Conservation (phyloP, 1,284 basidiomycete genomes). For the Vanrija sp. region DNA sequence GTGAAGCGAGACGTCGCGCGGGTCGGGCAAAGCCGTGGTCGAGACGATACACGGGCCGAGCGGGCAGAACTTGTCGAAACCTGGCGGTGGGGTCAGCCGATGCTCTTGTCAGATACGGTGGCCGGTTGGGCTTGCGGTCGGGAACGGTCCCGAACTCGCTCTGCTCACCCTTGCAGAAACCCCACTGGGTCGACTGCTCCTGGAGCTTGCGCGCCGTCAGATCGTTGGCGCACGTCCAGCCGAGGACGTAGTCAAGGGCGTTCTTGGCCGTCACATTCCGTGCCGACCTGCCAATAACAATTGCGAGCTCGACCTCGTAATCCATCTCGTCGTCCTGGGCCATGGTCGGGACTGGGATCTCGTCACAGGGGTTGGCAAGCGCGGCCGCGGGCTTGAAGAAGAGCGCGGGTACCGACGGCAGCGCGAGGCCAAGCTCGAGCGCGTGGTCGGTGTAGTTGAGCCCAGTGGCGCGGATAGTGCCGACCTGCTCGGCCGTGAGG, state of each 20-base stretch:
- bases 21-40: conserved; percentile 61
- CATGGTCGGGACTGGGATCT: conserved; percentile 63
- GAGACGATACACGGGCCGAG: conserved; percentile 73
- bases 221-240: conserved; percentile 74
- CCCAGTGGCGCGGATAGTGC: conserved; percentile 34
- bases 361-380: conserved; percentile 65
- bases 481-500: conserved; percentile 24
- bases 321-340: conserved; percentile 71
- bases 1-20: conserved; percentile 63
- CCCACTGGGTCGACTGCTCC: conserved; percentile 63
- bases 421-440: conserved; percentile 14
- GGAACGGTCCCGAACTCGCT: background rate
- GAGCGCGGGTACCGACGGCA: conserved; percentile 61
- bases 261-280: conserved; percentile 71
- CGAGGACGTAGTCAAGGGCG: conserved; percentile 75
- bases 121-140: too few relatives aligned
- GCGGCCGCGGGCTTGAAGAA: conserved; percentile 75
- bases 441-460: conserved; percentile 36
- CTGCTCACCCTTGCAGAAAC: conserved; percentile 71
- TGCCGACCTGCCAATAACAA: conserved; percentile 75
- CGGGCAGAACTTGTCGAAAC: conserved; percentile 51
- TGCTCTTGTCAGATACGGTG: too few relatives aligned
- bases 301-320: conserved; percentile 81
- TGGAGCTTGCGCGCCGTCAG: conserved; percentile 78
- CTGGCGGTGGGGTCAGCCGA: conserved; percentile 6